These are phyloP conservation scores for Syncephalastrum racemosum DNA, from an alignment of 371 early-diverging fungal genomes.

Conservation along the genomic window DNA sequence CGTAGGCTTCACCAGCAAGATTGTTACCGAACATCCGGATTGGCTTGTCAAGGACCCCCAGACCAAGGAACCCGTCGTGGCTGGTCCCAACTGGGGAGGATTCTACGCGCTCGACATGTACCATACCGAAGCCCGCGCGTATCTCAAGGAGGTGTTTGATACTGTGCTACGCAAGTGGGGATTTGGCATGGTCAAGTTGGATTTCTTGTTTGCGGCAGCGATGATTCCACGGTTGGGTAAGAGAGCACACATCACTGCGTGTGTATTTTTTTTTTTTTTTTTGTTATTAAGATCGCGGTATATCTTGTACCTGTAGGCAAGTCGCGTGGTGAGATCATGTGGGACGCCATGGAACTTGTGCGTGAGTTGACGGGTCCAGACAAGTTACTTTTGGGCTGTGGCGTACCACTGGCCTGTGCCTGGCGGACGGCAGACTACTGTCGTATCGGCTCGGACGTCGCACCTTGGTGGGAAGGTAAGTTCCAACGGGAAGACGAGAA, in stretches of 20 bases:
- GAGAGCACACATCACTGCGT: too few relatives aligned
- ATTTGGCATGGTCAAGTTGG: constrained; percentile 60
- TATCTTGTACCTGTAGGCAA: constrained; percentile 14
- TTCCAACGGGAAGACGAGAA: background rate
- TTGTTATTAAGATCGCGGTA: too few relatives aligned
- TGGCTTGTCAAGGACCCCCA: constrained; percentile 45
- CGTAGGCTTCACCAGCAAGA: constrained; percentile 42
- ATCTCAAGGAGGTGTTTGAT: constrained; percentile 53
- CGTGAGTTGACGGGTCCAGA: constrained; percentile 53
- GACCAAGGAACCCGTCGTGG: constrained; percentile 23
- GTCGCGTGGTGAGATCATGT: constrained; percentile 61
- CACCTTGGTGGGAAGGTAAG: constrained; percentile 52
- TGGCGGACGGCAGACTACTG: constrained; percentile 59
- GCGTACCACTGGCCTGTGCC: constrained; percentile 55
- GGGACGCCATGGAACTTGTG: constrained; percentile 57
- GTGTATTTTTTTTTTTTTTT: too few relatives aligned
- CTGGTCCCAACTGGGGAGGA: constrained; percentile 53
- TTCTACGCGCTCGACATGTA: constrained; percentile 59
- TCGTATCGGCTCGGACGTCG: constrained; percentile 63
- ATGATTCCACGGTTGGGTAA: constrained; percentile 51
- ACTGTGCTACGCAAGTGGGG: constrained; percentile 54
- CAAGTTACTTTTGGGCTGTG: constrained; percentile 56
- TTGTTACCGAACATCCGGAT: constrained; percentile 55
- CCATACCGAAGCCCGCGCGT: constrained; percentile 39
- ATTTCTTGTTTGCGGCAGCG: constrained; percentile 63